Evolutionary conservation across 2,329 filamentous ascomycete species (phyloP).

Genomic region (Daldinia sp.): DNA sequence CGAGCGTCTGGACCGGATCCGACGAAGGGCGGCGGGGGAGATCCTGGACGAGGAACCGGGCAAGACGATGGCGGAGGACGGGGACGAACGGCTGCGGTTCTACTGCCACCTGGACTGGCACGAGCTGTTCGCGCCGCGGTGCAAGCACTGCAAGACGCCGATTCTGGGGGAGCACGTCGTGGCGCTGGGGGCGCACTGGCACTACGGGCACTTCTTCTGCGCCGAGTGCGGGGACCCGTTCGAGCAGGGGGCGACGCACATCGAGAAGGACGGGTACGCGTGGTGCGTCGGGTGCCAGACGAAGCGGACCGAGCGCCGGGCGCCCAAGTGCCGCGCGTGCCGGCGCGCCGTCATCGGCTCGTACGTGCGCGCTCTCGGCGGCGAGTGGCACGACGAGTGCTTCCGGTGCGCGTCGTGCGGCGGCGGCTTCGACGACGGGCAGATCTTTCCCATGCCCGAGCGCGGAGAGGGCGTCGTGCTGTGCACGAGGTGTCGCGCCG

Average conservation of each 20-base stretch:
- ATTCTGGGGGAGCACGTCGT: constrained; percentile 96
- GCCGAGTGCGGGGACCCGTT: constrained; percentile 98
- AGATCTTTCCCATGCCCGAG: constrained; percentile 71
- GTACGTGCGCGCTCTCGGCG: constrained; percentile 88
- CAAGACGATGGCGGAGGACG: constrained; percentile 75
- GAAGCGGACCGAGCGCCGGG: constrained; percentile 87
- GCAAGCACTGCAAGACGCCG: constrained; percentile 95
- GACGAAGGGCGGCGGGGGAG: constrained; percentile 68
- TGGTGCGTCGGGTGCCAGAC: constrained; percentile 97
- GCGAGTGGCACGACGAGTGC: constrained; percentile 93
- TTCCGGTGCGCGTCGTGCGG: constrained; percentile 80
- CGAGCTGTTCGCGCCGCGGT: constrained; percentile 90
- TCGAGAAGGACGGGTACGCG: constrained; percentile 97
- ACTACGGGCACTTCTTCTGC: constrained; percentile 98
- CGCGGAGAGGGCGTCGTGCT: constrained; percentile 65
- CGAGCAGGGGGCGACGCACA: constrained; percentile 74
- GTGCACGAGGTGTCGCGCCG: constrained; percentile 71
- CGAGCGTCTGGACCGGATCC: constrained; percentile 80
- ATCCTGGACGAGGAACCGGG: constrained; percentile 72
- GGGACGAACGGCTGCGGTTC: constrained; percentile 81
- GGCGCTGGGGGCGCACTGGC: constrained; percentile 95
- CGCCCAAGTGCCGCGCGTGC: constrained; percentile 89
- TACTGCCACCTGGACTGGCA: constrained; percentile 99
- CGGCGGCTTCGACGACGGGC: constrained; percentile 72
- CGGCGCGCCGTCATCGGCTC: constrained; percentile 86